Percentiles rank a stretch among this genome's conserved stretches.
Evolutionary conservation across 441 rosid genomes (phyloP).

Genomic region (Pelargonium cotyledonis): DNA sequence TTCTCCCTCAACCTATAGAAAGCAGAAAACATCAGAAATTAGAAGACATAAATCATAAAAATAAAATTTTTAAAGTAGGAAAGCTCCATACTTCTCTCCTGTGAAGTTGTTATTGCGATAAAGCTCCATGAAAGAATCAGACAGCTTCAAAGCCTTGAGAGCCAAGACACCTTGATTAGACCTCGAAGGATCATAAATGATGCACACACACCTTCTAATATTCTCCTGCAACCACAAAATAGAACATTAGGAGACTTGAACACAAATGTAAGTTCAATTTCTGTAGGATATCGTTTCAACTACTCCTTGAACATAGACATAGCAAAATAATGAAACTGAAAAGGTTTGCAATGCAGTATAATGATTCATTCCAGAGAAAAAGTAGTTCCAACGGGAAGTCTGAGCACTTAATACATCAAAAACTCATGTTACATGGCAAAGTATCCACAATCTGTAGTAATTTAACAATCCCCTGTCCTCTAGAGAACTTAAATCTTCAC

Average conservation of each 20-base stretch:
- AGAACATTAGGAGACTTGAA: background rate
- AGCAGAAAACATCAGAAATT: conserved; percentile 6
- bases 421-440: too few species aligned
- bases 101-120: conserved; percentile 70
- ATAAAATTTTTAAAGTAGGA: conserved; percentile 6
- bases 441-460: too few species aligned
- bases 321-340: too few species aligned
- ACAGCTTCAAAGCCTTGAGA: conserved; percentile 93
- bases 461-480: too few species aligned
- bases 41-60: background rate
- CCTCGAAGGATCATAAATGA: conserved; percentile 92
- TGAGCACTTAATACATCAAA: too few species aligned
- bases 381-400: too few species aligned
- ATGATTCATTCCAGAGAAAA: too few species aligned
- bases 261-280: background rate
- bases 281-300: too few species aligned
- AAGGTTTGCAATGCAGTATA: too few species aligned
- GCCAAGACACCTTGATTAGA: conserved; percentile 82
- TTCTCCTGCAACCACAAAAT: conserved; percentile 55
- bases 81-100: conserved; percentile 71
- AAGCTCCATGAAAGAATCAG: conserved; percentile 90
- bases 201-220: conserved; percentile 89
- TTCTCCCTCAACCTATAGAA: conserved; percentile 80
- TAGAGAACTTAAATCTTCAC: too few species aligned
- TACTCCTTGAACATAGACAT: too few species aligned